A percentile compares a stretch with the other conserved stretches of the same genome.
These are phyloP conservation scores for Wakefieldia striispora DNA, from an alignment of 768 basidiomycete genomes.

Conservation along the genomic window DNA sequence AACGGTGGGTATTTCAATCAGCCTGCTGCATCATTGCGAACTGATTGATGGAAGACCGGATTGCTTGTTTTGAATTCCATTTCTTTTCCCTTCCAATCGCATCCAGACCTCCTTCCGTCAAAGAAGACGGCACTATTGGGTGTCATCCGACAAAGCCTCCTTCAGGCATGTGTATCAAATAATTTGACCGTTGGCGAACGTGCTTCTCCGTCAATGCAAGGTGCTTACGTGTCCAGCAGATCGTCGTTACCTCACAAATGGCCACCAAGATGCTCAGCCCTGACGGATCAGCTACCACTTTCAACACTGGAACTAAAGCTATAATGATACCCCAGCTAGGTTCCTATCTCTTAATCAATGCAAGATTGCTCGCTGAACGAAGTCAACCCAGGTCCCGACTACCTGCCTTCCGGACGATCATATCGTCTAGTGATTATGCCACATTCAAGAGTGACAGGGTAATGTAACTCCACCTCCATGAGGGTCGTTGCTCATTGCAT, in stretches of 20 bases:
- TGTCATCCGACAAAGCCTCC: conserved; percentile 50
- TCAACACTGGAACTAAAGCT: conserved; percentile 60
- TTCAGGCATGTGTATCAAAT: conserved; percentile 45
- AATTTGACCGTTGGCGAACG: conserved; percentile 46
- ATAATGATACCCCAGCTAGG: conserved; percentile 69
- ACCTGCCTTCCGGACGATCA: conserved; percentile 44
- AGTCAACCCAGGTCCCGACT: conserved; percentile 27
- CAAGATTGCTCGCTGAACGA: conserved; percentile 4
- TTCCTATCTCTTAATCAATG: conserved; percentile 26
- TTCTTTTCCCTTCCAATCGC: conserved; percentile 62
- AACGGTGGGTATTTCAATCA: conserved; percentile 40
- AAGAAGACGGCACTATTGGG: conserved; percentile 47
- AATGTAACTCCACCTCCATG: conserved; percentile 24
- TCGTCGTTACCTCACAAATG: conserved; percentile 65
- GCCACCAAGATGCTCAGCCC: conserved; percentile 63
- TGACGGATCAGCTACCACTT: conserved; percentile 64
- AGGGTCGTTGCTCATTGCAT: conserved; percentile 12
- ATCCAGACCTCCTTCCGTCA: conserved; percentile 36
- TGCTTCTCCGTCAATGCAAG: background rate
- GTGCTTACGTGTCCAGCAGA: conserved; percentile 29
- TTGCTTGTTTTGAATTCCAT: conserved; percentile 67
- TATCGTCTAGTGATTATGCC: conserved; percentile 44
- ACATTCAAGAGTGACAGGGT: conserved; percentile 40
- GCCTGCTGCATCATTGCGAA: background rate
- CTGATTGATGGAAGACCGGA: conserved; percentile 37